Conservation (phyloP, 106 monocot species). For the Dactylorhiza incarnata region DNA sequence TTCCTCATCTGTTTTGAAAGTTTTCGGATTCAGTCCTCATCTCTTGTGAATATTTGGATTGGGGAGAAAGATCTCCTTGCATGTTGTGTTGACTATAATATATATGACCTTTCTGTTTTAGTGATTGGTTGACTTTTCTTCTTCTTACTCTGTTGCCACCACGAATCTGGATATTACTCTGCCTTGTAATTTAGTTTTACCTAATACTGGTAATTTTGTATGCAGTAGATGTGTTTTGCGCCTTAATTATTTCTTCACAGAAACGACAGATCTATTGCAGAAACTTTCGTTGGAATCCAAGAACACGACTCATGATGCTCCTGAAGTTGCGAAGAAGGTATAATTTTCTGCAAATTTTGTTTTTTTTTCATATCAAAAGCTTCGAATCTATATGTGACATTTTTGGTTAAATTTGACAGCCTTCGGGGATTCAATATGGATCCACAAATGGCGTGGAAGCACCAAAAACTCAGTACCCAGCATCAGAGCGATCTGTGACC, state of each 20-base stretch:
- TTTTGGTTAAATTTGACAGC: conserved; percentile 14
- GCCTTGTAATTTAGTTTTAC: neutral
- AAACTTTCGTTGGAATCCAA: conserved; percentile 59
- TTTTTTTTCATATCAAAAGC: neutral
- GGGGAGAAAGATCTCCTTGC: neutral
- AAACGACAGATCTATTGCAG: conserved; percentile 57
- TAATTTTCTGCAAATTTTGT: neutral
- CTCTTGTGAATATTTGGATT: neutral
- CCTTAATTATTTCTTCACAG: conserved; percentile 25
- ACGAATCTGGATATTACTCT: neutral
- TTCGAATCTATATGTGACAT: too few relatives aligned
- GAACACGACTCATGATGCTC: conserved; percentile 38
- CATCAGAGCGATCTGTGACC: conserved; percentile 43
- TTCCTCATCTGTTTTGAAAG: neutral
- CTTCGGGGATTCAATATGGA: conserved; percentile 19
- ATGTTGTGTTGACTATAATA: neutral
- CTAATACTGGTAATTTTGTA: neutral
- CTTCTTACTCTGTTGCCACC: neutral
- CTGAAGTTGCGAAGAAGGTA: conserved; percentile 59
- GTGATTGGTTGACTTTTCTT: neutral
- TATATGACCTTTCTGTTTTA: neutral
- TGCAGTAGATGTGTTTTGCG: neutral
- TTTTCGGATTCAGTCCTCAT: neutral
- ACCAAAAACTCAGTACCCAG: conserved; percentile 16
- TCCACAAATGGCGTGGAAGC: conserved; percentile 18